Evolutionary conservation across 306 rosid genomes (phyloP).

Genomic region (Cucurbita pepo): DNA sequence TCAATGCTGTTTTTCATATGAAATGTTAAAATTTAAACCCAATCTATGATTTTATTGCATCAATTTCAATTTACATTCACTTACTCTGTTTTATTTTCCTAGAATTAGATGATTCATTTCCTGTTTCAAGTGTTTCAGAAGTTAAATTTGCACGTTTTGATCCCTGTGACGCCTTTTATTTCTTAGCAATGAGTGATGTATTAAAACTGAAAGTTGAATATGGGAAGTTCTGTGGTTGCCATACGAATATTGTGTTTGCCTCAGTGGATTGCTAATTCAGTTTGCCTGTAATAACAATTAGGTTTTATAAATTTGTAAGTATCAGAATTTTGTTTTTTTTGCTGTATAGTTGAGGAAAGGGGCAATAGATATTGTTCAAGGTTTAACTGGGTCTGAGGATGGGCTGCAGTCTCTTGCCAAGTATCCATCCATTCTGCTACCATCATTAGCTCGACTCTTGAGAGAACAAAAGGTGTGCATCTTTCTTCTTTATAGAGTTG

Average conservation of each 20-base stretch:
- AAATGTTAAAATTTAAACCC: not conserved
- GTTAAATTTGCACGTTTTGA: not conserved
- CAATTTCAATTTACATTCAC: not conserved
- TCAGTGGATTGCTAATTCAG: not conserved
- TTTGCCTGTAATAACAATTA: not conserved
- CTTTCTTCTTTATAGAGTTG: not conserved
- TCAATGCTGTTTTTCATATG: not conserved
- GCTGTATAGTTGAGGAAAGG: slow-evolving; percentile 41
- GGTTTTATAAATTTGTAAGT: not conserved
- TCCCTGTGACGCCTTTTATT: not conserved
- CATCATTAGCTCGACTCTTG: slow-evolving; percentile 51
- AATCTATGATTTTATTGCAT: not conserved
- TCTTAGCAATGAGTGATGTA: not conserved
- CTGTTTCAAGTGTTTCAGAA: not conserved
- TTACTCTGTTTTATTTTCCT: not conserved
- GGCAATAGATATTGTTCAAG: slow-evolving; percentile 83
- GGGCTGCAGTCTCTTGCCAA: slow-evolving; percentile 61
- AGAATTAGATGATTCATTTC: not conserved
- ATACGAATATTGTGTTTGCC: not conserved
- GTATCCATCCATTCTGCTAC: slow-evolving; percentile 27
- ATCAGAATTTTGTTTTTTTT: not conserved
- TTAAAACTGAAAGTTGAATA: not conserved
- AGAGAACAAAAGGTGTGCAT: slow-evolving; percentile 33
- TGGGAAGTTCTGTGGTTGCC: not conserved
- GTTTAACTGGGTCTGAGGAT: slow-evolving; percentile 76